These are phyloP conservation scores for Elongisporangium undulatum DNA, from an alignment of 352 stramenopile species.

Conservation along the genomic window DNA sequence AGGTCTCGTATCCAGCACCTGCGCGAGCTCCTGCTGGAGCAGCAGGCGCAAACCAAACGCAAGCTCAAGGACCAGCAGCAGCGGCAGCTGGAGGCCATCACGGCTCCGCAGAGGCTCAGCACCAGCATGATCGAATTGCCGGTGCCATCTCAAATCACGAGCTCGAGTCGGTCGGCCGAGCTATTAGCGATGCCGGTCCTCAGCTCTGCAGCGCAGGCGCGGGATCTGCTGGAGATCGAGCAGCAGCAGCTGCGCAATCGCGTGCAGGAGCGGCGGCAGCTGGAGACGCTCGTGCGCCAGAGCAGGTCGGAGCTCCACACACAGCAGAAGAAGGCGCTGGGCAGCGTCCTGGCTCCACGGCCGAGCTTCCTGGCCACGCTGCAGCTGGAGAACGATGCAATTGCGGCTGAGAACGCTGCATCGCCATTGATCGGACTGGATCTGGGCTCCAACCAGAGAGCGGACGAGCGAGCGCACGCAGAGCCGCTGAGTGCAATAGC, in stretches of 20 bases:
- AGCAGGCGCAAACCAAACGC: slow-evolving; percentile 21
- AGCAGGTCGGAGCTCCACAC: slow-evolving; percentile 12
- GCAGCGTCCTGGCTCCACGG: slow-evolving; percentile 7
- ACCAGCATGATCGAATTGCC: background rate
- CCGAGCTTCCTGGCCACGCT: slow-evolving; percentile 26
- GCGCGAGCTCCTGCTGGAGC: slow-evolving; percentile 16
- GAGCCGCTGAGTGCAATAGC: background rate
- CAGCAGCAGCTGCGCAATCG: slow-evolving; percentile 7
- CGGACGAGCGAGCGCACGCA: background rate
- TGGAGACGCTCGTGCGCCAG: slow-evolving; percentile 9
- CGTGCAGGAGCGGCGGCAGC: slow-evolving; percentile 9
- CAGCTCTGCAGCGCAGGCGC: background rate
- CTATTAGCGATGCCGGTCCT: background rate
- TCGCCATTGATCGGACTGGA: background rate
- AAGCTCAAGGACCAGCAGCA: slow-evolving; percentile 10
- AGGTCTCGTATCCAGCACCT: slow-evolving; percentile 17
- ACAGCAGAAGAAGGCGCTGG: slow-evolving; percentile 15
- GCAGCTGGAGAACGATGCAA: slow-evolving; percentile 13
- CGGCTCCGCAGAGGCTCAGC: background rate
- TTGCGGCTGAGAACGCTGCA: background rate
- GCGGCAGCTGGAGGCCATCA: background rate
- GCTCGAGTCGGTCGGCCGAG: background rate
- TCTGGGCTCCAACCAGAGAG: background rate
- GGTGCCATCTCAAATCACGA: background rate
- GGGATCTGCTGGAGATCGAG: background rate